phyloP scores from a whole-genome alignment of 2,329 filamentous ascomycete genomes.

The Colletotrichum lentis region DNA sequence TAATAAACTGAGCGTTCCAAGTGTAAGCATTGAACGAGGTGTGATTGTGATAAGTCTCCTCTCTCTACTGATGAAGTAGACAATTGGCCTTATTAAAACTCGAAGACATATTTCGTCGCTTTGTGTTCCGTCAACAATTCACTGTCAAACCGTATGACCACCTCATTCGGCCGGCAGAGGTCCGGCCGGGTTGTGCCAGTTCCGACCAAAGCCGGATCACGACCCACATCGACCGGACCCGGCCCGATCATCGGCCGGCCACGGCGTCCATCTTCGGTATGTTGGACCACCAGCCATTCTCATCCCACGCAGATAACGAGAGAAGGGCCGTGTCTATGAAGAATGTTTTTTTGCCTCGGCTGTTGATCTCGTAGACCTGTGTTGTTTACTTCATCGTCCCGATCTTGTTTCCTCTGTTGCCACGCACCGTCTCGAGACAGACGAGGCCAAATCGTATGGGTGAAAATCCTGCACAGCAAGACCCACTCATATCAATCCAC shows the following conservation, averaged over 20 bases:
- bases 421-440: background rate
- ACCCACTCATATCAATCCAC: background rate
- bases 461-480: background rate
- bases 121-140: background rate
- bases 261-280: background rate
- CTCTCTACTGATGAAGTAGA: no score
- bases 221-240: background rate
- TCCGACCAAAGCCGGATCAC: background rate
- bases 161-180: no score
- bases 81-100: no score
- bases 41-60: no score
- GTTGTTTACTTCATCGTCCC: no score
- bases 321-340: background rate
- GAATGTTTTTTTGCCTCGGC: no score
- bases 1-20: slow-evolving; percentile 9
- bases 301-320: no score
- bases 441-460: background rate
- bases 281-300: background rate
- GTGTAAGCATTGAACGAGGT: no score
- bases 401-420: background rate
- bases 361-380: no score
- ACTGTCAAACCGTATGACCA: no score
- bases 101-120: background rate
- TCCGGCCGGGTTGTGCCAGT: background rate
- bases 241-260: background rate